Evolutionary conservation across 192 early-diverging fungal genomes (phyloP).

Genomic region (Chytriomyces hyalinus): DNA sequence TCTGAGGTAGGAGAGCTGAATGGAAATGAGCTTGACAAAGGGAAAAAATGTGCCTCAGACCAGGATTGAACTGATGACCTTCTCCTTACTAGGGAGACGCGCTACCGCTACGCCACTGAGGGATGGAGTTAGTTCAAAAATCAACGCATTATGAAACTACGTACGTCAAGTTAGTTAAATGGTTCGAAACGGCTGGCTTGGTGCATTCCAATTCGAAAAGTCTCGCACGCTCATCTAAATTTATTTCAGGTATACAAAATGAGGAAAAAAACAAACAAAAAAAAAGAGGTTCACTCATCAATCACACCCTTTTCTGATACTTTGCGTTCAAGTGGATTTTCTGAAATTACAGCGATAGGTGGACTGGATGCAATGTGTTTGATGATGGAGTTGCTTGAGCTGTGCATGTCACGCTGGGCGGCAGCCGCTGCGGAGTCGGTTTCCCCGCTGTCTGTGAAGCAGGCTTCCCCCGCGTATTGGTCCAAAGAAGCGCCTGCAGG

Average conservation of each 20-base stretch:
- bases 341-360: neutral
- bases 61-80: too few species aligned
- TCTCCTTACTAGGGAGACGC: too few species aligned
- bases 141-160: too few species aligned
- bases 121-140: too few species aligned
- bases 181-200: too few species aligned
- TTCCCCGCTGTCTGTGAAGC: neutral
- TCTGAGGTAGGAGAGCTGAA: too few species aligned
- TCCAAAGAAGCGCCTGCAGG: neutral
- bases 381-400: neutral
- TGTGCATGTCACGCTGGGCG: neutral
- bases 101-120: too few species aligned
- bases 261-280: neutral
- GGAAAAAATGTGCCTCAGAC: too few species aligned
- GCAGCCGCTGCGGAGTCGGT: neutral
- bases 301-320: neutral
- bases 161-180: too few species aligned
- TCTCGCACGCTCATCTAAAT: neutral
- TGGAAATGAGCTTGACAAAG: too few species aligned
- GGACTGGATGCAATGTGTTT: neutral
- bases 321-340: constrained; percentile 4
- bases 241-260: neutral
- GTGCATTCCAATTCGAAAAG: too few species aligned
- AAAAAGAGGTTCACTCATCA: neutral
- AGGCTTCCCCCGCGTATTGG: neutral